A percentile compares a stretch with the other conserved stretches of the same genome.
Evolutionary conservation across 2,329 filamentous ascomycete species (phyloP).

Genomic region (Fusarium gaditjirri): DNA sequence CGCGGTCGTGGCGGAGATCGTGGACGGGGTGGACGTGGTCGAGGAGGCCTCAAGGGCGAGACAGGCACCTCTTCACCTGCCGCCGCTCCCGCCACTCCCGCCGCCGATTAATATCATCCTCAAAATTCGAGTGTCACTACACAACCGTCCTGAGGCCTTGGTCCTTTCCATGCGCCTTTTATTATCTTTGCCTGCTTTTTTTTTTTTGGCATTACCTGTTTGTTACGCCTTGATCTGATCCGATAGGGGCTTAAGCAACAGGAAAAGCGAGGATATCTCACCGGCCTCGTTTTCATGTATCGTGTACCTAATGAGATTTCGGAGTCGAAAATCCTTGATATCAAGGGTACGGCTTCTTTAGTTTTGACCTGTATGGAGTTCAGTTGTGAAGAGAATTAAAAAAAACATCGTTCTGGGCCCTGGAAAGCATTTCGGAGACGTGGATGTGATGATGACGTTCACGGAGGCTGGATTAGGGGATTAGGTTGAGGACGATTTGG

Average conservation of each 20-base stretch:
- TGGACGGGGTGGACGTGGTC: conserved; percentile 65
- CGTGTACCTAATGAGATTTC: conserved; percentile 53
- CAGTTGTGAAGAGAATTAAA: conserved; percentile 45
- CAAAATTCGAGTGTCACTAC: conserved; percentile 26
- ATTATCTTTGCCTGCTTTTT: conserved; percentile 31
- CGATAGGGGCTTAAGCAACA: conserved; percentile 33
- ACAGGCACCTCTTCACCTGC: conserved; percentile 65
- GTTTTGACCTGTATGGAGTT: conserved; percentile 50
- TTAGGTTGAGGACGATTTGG: conserved; percentile 30
- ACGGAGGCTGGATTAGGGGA: conserved; percentile 31
- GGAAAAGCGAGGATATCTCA: conserved; percentile 39
- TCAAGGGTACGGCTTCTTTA: conserved; percentile 47
- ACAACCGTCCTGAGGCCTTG: conserved; percentile 30
- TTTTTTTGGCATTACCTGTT: conserved; percentile 36
- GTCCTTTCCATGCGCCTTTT: conserved; percentile 13
- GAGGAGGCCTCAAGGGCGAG: conserved; percentile 69
- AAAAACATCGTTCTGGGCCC: conserved; percentile 44
- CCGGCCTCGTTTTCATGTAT: conserved; percentile 46
- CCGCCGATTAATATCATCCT: conserved; percentile 49
- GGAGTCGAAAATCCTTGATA: conserved; percentile 43
- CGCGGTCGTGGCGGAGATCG: conserved; percentile 69
- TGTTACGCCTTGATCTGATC: conserved; percentile 38
- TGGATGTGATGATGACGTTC: conserved; percentile 32
- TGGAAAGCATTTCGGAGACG: conserved; percentile 33
- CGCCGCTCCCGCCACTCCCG: conserved; percentile 60